Conservation (phyloP, 768 basidiomycete species). For the Pholiota molesta region DNA sequence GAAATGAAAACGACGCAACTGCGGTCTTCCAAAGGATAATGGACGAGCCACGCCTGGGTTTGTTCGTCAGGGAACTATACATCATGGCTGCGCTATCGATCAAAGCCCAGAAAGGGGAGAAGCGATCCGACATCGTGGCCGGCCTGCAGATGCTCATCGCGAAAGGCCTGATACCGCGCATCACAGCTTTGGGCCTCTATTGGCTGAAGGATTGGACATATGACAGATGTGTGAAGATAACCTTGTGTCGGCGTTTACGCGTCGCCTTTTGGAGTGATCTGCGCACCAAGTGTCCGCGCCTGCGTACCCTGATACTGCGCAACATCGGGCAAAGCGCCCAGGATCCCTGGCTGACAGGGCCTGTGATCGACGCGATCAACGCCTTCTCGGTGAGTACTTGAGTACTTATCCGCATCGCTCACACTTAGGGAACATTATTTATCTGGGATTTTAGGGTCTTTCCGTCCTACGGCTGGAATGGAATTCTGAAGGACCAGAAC, state of each 20-base stretch:
- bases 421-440: too few relatives aligned
- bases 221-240: background rate
- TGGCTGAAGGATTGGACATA: background rate
- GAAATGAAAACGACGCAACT: constrained; percentile 15
- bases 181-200: constrained; percentile 8
- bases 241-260: background rate
- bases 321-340: background rate
- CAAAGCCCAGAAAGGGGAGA: background rate
- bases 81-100: constrained; percentile 17
- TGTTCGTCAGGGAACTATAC: constrained; percentile 17
- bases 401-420: too few relatives aligned
- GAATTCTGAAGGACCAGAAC: too few relatives aligned
- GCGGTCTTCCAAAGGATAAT: constrained; percentile 12
- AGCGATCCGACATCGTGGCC: constrained; percentile 8
- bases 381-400: background rate
- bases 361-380: background rate
- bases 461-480: background rate
- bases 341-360: background rate
- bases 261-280: constrained; percentile 3
- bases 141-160: constrained; percentile 4
- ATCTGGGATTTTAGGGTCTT: too few relatives aligned
- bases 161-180: background rate
- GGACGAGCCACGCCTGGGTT: constrained; percentile 8
- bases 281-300: background rate
- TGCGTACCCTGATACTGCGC: background rate